Base-by-base conservation (phyloP, 441 rosid genomes). In the Capsella rubella region DNA sequence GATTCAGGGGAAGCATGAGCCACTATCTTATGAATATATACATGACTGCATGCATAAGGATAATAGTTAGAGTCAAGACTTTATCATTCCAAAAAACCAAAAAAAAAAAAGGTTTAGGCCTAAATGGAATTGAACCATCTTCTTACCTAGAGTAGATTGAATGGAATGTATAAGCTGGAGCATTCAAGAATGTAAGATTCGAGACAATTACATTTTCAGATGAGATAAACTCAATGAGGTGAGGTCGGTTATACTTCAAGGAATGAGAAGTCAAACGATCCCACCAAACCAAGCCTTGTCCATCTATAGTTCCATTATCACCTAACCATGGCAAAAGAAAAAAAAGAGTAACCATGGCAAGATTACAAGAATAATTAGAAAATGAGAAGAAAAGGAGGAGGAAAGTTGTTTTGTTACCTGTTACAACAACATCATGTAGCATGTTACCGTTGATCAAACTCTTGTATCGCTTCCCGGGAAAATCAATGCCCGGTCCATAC, bases 221-320 rank as follows among this genome's bases (percentile, higher is more conserved):
- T 3, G 69, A 69, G 34, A 74, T 31, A 39, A 79, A 79, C 67
- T 79, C 82, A 0, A 79, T 50, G 10, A 79, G 76, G 45, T 79
- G 68, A 55, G 82, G 82, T 34, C 79, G 73, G 60, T 45, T 79
- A 29, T 79, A 15, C 54, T 74, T 52, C 12, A 79, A 74, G 35
- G 79, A 69, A 69, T 52, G 72, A 58, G 73, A 79, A 43, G 50
- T 59, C 21, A 79, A 74, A 65, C 62, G 34, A 64, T 74, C 73
- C 82, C 82, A 79, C 82, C 82, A 79, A 58, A 74, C 76, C 31
- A 71, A 43, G 4, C 82, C 82, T 69, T 74, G 82, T 4, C 82
- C 82, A 70, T 79, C 79, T 10, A 79, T 70, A 28, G 79, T 79
- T 16, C 82, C 82, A 64, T 79, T 79, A 35, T 79, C 82, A 74